Evolutionary conservation across 176 grass and related monocot genomes (phyloP).

Genomic region (barley (Hordeum vulgare)): DNA sequence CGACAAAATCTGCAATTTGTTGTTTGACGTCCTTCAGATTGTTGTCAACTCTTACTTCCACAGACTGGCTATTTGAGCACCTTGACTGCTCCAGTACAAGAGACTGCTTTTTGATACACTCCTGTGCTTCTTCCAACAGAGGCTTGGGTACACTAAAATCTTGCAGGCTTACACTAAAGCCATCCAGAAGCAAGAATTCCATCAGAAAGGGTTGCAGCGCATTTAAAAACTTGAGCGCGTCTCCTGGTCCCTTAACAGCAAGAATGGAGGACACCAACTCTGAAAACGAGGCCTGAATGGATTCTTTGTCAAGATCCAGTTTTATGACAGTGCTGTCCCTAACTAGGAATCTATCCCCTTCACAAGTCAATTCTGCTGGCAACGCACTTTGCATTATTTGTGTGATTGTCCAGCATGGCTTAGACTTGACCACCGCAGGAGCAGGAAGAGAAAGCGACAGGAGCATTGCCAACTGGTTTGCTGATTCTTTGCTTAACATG

Average conservation of each 20-base stretch:
- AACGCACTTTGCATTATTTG: slow-evolving; percentile 80
- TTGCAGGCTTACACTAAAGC: slow-evolving; percentile 75
- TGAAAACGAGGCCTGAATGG: slow-evolving; percentile 44
- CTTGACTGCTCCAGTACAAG: slow-evolving; percentile 50
- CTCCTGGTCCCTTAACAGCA: slow-evolving; percentile 49
- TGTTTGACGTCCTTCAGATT: slow-evolving; percentile 56
- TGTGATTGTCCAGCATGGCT: slow-evolving; percentile 43
- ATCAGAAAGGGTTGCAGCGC: slow-evolving; percentile 77
- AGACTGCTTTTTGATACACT: slow-evolving; percentile 47
- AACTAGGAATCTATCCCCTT: slow-evolving; percentile 42
- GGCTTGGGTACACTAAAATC: slow-evolving; percentile 68
- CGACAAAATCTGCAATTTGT: slow-evolving; percentile 53
- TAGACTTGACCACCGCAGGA: slow-evolving; percentile 56
- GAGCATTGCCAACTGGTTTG: slow-evolving; percentile 77
- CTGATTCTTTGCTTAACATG: slow-evolving; percentile 34
- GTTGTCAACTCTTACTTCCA: slow-evolving; percentile 60
- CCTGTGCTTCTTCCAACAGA: slow-evolving; percentile 43
- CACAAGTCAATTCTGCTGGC: slow-evolving; percentile 42
- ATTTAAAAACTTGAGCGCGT: slow-evolving; percentile 67
- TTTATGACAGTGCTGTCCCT: slow-evolving; percentile 44
- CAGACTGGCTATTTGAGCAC: slow-evolving; percentile 36
- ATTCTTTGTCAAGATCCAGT: slow-evolving; percentile 56
- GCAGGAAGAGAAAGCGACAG: slow-evolving; percentile 33
- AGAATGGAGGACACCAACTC: slow-evolving; percentile 61
- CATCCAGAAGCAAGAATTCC: slow-evolving; percentile 70